phyloP scores from a whole-genome alignment of 2,329 filamentous ascomycete species.

The Alternaria tenuissima region DNA sequence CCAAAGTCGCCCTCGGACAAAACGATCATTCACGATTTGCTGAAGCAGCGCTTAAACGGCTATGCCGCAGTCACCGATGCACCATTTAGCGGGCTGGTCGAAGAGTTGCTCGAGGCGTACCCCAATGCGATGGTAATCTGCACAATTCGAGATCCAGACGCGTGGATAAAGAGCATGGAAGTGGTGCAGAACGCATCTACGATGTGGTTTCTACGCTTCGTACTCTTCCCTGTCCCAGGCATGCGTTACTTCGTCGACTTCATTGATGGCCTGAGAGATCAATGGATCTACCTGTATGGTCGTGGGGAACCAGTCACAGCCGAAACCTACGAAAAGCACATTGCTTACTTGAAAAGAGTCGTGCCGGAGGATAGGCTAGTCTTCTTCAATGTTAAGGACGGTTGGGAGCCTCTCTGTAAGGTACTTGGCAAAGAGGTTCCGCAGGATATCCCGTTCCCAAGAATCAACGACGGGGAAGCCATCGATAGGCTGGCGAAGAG shows the following conservation, averaged over 20 bases:
- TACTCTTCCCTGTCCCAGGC: slow-evolving; percentile 29
- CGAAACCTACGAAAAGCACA: slow-evolving; percentile 19
- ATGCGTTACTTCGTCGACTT: slow-evolving; percentile 31
- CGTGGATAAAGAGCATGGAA: slow-evolving; percentile 34
- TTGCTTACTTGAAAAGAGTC: slow-evolving; percentile 24
- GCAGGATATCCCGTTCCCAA: slow-evolving; percentile 27
- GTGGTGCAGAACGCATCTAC: slow-evolving; percentile 13
- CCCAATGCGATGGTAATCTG: slow-evolving; percentile 59
- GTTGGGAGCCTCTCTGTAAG: slow-evolving; percentile 32
- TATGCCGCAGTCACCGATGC: slow-evolving; percentile 59
- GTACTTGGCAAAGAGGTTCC: slow-evolving; percentile 27
- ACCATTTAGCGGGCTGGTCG: slow-evolving; percentile 54
- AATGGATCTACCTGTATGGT: slow-evolving; percentile 23
- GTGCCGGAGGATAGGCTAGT: slow-evolving; percentile 25
- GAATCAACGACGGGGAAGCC: slow-evolving; percentile 33
- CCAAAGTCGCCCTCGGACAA: slow-evolving; percentile 11
- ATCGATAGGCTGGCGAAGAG: slow-evolving; percentile 27
- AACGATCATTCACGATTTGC: slow-evolving; percentile 23
- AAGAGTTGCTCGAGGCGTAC: slow-evolving; percentile 59
- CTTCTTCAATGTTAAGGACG: slow-evolving; percentile 32
- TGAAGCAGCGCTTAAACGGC: slow-evolving; percentile 49
- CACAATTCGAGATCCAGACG: slow-evolving; percentile 32
- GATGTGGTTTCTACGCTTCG: slow-evolving; percentile 26
- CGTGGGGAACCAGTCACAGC: slow-evolving; percentile 5
- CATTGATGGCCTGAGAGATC: slow-evolving; percentile 19